A percentile compares a stretch with the other conserved stretches of the same genome.
Conservation (phyloP, 306 rosid genomes). For the Cucurbita argyrosperma region DNA sequence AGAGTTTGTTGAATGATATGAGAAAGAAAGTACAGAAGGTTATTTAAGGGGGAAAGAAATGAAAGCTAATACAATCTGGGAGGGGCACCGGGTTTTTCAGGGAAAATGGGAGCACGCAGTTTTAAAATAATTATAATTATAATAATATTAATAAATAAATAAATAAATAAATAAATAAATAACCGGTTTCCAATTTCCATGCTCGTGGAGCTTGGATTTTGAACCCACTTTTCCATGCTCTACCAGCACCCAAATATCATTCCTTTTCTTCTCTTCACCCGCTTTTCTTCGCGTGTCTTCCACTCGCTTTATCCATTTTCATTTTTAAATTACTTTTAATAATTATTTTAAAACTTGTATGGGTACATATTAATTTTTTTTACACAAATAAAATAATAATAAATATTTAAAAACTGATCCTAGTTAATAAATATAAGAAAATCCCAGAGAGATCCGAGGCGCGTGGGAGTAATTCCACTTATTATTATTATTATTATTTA, state of each 20-base stretch:
- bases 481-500: too few species aligned
- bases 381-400: neutral
- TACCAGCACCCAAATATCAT: neutral
- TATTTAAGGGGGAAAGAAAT: conserved; percentile 8
- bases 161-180: too few species aligned
- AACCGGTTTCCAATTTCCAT: conserved; percentile 51
- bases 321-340: too few species aligned
- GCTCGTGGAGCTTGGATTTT: conserved; percentile 27
- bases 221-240: neutral
- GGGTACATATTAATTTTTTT: neutral
- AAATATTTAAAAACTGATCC: neutral
- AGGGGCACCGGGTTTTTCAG: neutral
- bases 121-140: conserved; percentile 7
- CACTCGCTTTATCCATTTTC: neutral
- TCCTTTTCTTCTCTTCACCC: neutral
- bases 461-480: neutral
- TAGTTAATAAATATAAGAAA: neutral
- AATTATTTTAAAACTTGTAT: too few species aligned
- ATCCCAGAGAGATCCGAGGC: neutral
- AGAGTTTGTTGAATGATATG: neutral
- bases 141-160: too few species aligned
- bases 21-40: neutral
- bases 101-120: conserved; percentile 23
- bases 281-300: neutral
- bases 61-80: neutral